Evolutionary conservation across 768 basidiomycete species (phyloP), one percentile per base, ranked within the genome.

Genomic region (Boletus subcaerulescens): DNA sequence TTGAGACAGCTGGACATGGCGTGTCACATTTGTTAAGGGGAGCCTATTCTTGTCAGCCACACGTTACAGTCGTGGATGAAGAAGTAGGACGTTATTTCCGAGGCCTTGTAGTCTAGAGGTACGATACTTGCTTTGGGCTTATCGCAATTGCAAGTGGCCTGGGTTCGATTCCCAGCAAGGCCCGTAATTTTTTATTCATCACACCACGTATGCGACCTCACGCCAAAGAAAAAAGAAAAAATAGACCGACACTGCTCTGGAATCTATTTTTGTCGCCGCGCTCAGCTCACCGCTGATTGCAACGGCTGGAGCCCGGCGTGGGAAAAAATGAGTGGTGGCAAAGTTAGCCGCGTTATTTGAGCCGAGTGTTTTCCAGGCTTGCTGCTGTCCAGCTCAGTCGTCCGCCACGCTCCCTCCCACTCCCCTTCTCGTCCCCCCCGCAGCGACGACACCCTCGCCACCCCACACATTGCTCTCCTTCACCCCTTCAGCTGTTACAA

Each of bases 161-260:
- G 67, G 68, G 70, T 71, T 71, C 71, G 67, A 71, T 69, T 73
- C 69, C 65, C 71, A 66, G 72, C 57, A 56, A 63, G 67, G 71
- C 71, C 70, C 71, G 0, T 10, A 0, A 20, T 33, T 33, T 33
- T 26, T 44, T 29, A 5, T 44, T 44, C 43, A 29, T n/a, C 43
- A n/a, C 42, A 44, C 14, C 11, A 33, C 32, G 9, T 10, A 33
- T 33, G 1, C 32, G 12, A 24, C 24, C 24, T 24, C 24, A 24
- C 22, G 22, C 22, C 31, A 32, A 10, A 13, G 5, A 33, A 33
- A 10, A 3, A 33, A 3, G 11, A 2, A 33, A 11, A 33, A 13
- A 33, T 32, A 32, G 22, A 42, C 22, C 22, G 22, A 3, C 22
- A 22, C 22, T 22, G 22, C 22, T 15, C 4, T 45, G 8, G 4